phyloP scores from a whole-genome alignment of 257 asterid genomes.

The Sherardia arvensis region DNA sequence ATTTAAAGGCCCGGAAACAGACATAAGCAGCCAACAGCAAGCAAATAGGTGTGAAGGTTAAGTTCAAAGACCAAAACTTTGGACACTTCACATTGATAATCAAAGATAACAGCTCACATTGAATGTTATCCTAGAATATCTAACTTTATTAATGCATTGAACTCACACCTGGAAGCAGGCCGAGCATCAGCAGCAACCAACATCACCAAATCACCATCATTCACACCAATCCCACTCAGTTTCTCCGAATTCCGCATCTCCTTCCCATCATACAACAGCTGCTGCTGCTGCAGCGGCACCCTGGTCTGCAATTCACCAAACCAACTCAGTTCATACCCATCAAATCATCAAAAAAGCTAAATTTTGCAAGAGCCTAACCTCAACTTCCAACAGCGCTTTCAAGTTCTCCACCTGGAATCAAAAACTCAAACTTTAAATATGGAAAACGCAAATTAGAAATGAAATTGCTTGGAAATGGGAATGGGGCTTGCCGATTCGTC shows the following conservation, averaged over 20 bases:
- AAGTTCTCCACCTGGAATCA: conserved; percentile 80
- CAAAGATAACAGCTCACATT: not conserved
- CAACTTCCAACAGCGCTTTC: conserved; percentile 95
- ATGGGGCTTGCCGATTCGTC: conserved; percentile 76
- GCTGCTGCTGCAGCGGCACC: conserved; percentile 82
- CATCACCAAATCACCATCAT: conserved; percentile 93
- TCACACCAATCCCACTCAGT: conserved; percentile 61
- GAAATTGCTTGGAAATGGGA: conserved; percentile 3
- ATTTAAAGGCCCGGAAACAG: too few species aligned
- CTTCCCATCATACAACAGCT: conserved; percentile 65
- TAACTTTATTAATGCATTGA: not conserved
- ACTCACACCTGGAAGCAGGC: not conserved
- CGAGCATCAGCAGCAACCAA: conserved; percentile 47
- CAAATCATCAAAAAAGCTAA: not conserved
- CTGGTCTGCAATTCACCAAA: conserved; percentile 42
- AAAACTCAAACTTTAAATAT: not conserved
- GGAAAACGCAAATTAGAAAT: not conserved
- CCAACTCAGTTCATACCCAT: conserved; percentile 1
- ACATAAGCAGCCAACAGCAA: too few species aligned
- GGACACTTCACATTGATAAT: not conserved
- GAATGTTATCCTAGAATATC: not conserved
- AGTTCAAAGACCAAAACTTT: too few species aligned
- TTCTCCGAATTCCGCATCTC: conserved; percentile 75
- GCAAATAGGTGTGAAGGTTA: too few species aligned
- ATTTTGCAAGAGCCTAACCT: conserved; percentile 37